These are phyloP conservation scores for Fusarium goolgardi DNA, from an alignment of 2,329 filamentous ascomycete genomes.

Conservation along the genomic window DNA sequence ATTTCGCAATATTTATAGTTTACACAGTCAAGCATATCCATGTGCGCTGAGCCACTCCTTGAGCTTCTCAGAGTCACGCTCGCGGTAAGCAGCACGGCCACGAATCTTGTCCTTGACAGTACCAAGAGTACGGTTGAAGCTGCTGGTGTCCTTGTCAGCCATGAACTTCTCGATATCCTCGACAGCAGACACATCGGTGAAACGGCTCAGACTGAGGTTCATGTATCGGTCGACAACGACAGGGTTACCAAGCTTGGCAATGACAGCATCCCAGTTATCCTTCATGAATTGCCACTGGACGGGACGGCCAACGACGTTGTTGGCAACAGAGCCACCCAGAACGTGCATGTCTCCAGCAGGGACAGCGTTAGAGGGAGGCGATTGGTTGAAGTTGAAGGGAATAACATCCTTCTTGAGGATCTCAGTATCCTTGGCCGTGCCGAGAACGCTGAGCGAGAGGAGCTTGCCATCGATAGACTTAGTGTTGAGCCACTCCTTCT, in stretches of 20 bases:
- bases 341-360: slow-evolving; percentile 89
- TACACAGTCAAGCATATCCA: slow-evolving; percentile 56
- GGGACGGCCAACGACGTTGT: slow-evolving; percentile 77
- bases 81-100: slow-evolving; percentile 83
- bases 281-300: slow-evolving; percentile 89
- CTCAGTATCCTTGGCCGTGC: slow-evolving; percentile 74
- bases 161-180: slow-evolving; percentile 89
- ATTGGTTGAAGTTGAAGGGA: slow-evolving; percentile 81
- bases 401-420: slow-evolving; percentile 75
- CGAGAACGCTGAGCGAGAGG: slow-evolving; percentile 80
- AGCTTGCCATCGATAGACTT: slow-evolving; percentile 92
- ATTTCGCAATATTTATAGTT: slow-evolving; percentile 37
- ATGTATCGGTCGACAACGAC: slow-evolving; percentile 92
- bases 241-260: slow-evolving; percentile 80
- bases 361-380: slow-evolving; percentile 71
- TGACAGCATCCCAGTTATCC: slow-evolving; percentile 80
- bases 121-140: slow-evolving; percentile 86
- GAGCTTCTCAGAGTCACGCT: slow-evolving; percentile 77
- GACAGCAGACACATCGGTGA: slow-evolving; percentile 75
- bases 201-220: slow-evolving; percentile 80
- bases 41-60: slow-evolving; percentile 80
- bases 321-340: slow-evolving; percentile 77
- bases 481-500: slow-evolving; percentile 85
- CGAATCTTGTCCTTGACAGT: slow-evolving; percentile 88
- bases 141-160: slow-evolving; percentile 82